Conservation (phyloP, 2,329 filamentous ascomycete species). For the Curvularia spicifera region DNA sequence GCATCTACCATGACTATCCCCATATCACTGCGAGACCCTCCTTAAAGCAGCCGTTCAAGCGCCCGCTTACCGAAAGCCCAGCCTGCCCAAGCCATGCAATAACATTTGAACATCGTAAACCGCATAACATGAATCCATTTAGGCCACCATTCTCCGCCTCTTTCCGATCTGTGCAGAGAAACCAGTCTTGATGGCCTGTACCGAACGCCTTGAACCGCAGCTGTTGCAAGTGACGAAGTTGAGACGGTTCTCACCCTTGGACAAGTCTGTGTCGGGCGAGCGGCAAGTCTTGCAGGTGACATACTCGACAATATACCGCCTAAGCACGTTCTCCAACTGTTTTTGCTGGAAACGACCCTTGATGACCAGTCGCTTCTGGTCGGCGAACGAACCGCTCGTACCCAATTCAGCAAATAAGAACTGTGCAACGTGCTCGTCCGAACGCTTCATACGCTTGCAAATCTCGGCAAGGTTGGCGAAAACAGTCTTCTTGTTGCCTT, state of each 20-base stretch:
- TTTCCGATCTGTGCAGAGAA: conserved; percentile 99
- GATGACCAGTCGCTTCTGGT: conserved; percentile 94
- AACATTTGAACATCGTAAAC: conserved; percentile 32
- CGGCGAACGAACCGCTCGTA: conserved; percentile 86
- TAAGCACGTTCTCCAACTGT: conserved; percentile 95
- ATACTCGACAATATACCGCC: conserved; percentile 97
- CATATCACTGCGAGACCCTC: conserved; percentile 9
- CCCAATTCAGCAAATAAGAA: conserved; percentile 98
- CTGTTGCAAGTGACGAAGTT: conserved; percentile 98
- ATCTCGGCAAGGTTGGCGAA: conserved; percentile 99
- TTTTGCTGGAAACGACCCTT: conserved; percentile 99
- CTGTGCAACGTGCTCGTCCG: conserved; percentile 94
- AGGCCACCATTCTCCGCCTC: conserved; percentile 92
- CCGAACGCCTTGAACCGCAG: conserved; percentile 72
- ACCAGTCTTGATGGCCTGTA: conserved; percentile 99
- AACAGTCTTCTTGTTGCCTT: conserved; percentile 98
- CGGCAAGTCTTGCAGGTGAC: conserved; percentile 97
- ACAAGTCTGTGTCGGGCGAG: conserved; percentile 65
- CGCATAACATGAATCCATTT: conserved; percentile 50
- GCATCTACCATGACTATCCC: conserved; percentile 13
- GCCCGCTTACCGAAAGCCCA: conserved; percentile 26
- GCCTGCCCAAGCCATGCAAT: conserved; percentile 31
- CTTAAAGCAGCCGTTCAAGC: conserved; percentile 24
- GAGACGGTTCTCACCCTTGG: conserved; percentile 98
- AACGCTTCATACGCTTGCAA: conserved; percentile 99